Evolutionary conservation across 257 asterid species (phyloP).

Genomic region (Cynanchum wilfordii): DNA sequence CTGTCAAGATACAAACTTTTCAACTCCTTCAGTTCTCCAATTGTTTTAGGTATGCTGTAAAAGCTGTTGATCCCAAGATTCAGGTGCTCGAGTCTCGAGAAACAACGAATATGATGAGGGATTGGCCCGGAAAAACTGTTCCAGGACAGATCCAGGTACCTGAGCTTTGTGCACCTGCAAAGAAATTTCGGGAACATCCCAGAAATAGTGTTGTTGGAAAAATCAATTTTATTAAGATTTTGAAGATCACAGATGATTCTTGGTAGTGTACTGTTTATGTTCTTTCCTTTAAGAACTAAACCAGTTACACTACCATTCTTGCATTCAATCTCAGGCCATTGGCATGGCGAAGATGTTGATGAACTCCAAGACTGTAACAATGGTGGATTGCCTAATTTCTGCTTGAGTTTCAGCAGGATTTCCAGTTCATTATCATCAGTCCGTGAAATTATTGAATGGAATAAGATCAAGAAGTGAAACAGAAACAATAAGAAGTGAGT

Average conservation of each 20-base stretch:
- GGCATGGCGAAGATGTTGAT: slow-evolving; percentile 25
- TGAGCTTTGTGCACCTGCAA: slow-evolving; percentile 45
- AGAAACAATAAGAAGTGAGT: not conserved
- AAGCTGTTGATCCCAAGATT: slow-evolving; percentile 54
- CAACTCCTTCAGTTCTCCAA: slow-evolving; percentile 51
- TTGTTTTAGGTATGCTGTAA: slow-evolving; percentile 57
- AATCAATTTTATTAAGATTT: slow-evolving; percentile 36
- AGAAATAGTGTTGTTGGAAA: slow-evolving; percentile 32
- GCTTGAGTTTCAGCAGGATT: slow-evolving; percentile 28
- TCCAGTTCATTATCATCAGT: slow-evolving; percentile 24
- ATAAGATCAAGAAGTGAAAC: slow-evolving; percentile 21
- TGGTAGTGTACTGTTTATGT: slow-evolving; percentile 38
- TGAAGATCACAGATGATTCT: slow-evolving; percentile 38
- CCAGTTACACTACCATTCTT: slow-evolving; percentile 34
- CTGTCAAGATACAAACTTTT: slow-evolving; percentile 18
- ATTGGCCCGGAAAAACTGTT: slow-evolving; percentile 40
- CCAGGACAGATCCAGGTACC: slow-evolving; percentile 45
- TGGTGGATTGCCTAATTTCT: slow-evolving; percentile 29
- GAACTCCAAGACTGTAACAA: slow-evolving; percentile 27
- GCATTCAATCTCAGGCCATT: slow-evolving; percentile 30
- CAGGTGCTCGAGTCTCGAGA: slow-evolving; percentile 34
- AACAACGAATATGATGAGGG: not conserved
- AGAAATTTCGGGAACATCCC: slow-evolving; percentile 47
- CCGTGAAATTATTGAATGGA: slow-evolving; percentile 35
- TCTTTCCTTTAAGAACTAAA: slow-evolving; percentile 19